A percentile compares a stretch with the other conserved stretches of the same genome.
Evolutionary conservation across 169 alveolate species (phyloP).

Genomic region (Eimeria maxima): DNA sequence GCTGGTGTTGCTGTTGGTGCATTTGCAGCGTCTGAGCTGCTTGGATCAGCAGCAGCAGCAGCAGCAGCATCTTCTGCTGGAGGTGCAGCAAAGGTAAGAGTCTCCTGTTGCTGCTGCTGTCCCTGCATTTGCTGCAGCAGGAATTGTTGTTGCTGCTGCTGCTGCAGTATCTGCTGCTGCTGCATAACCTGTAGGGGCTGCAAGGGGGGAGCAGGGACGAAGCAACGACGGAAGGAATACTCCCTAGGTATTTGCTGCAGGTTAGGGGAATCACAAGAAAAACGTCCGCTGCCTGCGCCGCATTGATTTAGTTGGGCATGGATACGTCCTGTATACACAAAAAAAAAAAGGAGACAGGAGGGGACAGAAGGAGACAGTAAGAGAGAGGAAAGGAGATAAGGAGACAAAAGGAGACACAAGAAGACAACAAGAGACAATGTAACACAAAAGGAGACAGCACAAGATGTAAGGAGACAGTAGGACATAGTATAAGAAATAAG

Average conservation of each 20-base stretch:
- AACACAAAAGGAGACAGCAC: not conserved
- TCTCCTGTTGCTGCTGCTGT: conserved; percentile 1
- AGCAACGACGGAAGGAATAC: conserved; percentile 90
- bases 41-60: too few relatives aligned
- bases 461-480: not conserved
- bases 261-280: conserved; percentile 93
- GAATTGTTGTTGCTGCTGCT: not conserved
- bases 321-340: conserved; percentile 87
- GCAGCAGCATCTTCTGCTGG: conserved; percentile 3
- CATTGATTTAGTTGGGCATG: conserved; percentile 92
- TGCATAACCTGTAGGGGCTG: not conserved
- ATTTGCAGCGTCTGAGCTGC: too few relatives aligned
- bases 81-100: not conserved
- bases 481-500: not conserved
- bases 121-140: not conserved
- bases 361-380: too few relatives aligned
- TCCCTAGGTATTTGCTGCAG: conserved; percentile 94
- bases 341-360: not conserved
- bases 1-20: too few relatives aligned
- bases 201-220: conserved; percentile 86
- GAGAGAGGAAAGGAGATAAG: too few relatives aligned
- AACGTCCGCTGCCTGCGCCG: conserved; percentile 94
- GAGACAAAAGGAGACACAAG: too few relatives aligned
- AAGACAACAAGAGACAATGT: too few relatives aligned
- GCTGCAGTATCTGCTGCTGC: not conserved